Evolutionary conservation across 257 asterid genomes (phyloP).

Genomic region (Salvia rosmarinus): DNA sequence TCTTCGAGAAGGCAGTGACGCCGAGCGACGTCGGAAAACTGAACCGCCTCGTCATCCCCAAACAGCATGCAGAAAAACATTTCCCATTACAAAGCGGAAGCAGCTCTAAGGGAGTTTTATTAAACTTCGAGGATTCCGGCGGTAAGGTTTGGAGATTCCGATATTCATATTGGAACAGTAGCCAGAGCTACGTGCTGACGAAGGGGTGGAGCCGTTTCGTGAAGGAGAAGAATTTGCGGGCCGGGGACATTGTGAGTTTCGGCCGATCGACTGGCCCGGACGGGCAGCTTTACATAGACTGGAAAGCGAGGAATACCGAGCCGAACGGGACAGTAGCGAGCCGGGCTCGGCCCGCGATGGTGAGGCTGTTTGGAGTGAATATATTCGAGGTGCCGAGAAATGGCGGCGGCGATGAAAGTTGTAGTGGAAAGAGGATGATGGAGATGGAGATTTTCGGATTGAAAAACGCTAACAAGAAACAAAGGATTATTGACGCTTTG

Average conservation of each 20-base stretch:
- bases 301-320: conserved; percentile 42
- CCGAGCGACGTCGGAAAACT: conserved; percentile 83
- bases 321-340: neutral
- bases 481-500: conserved; percentile 71
- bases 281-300: conserved; percentile 70
- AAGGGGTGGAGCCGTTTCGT: conserved; percentile 94
- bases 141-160: conserved; percentile 88
- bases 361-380: conserved; percentile 75
- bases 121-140: conserved; percentile 65
- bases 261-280: conserved; percentile 58
- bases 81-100: conserved; percentile 59
- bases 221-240: conserved; percentile 67
- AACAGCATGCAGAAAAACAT: conserved; percentile 77
- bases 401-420: conserved; percentile 29
- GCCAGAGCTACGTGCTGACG: conserved; percentile 82
- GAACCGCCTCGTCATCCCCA: conserved; percentile 75
- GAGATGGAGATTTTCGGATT: conserved; percentile 59
- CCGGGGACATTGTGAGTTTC: conserved; percentile 75
- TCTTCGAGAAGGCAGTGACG: conserved; percentile 85
- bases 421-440: conserved; percentile 64
- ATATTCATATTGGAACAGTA: conserved; percentile 87
- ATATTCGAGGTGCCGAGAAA: conserved; percentile 48
- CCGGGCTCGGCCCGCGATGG: conserved; percentile 30
- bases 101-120: conserved; percentile 52
- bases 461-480: conserved; percentile 56